Evolutionary conservation across 2,329 filamentous ascomycete species (phyloP).

Genomic region (Ambrosiella cleistominuta): DNA sequence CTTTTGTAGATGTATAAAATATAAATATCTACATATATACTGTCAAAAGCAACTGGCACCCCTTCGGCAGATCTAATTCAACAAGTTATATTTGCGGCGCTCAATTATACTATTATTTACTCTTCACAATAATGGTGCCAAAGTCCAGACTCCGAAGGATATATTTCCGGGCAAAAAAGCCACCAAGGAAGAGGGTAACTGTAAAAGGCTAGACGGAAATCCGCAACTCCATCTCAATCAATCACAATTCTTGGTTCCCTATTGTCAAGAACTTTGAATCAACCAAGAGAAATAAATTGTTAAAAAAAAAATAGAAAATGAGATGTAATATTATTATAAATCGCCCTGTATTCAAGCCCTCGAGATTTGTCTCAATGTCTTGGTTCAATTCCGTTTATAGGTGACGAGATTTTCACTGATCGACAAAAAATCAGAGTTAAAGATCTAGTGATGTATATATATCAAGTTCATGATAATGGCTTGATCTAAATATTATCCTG

Average conservation of each 20-base stretch:
- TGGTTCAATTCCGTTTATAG: too few relatives aligned
- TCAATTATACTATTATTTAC: too few relatives aligned
- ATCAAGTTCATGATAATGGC: background rate
- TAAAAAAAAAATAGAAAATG: background rate
- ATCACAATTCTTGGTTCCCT: background rate
- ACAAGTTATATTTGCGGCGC: too few relatives aligned
- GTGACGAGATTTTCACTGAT: too few relatives aligned
- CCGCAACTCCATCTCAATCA: background rate
- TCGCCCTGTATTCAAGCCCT: too few relatives aligned
- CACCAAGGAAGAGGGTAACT: background rate
- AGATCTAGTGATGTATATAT: background rate
- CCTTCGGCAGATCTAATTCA: too few relatives aligned
- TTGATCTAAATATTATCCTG: background rate
- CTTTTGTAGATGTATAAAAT: too few relatives aligned
- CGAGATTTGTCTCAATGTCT: too few relatives aligned
- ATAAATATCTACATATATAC: too few relatives aligned
- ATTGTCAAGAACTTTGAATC: background rate
- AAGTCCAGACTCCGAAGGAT: background rate
- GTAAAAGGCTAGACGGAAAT: background rate
- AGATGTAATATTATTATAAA: background rate
- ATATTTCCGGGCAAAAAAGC: background rate
- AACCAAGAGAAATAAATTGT: background rate
- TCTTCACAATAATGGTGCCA: too few relatives aligned
- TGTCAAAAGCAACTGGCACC: too few relatives aligned
- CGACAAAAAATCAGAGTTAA: background rate